Evolutionary conservation across 2,329 filamentous ascomycete genomes (phyloP).

Genomic region (Colletotrichum sp.): DNA sequence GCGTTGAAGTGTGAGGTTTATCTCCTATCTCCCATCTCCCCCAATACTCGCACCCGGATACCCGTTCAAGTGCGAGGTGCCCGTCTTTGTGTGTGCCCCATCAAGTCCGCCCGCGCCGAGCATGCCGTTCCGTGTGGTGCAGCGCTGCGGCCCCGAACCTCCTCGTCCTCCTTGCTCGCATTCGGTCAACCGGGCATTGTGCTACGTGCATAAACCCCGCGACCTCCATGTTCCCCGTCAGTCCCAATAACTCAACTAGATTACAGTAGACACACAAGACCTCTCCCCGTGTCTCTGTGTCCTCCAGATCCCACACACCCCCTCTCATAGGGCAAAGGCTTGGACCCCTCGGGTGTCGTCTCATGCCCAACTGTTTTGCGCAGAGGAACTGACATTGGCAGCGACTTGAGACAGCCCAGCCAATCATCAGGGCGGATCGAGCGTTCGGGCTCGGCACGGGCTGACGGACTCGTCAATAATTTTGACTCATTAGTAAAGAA

Average conservation of each 20-base stretch:
- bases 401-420: neutral
- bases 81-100: neutral
- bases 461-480: neutral
- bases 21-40: neutral
- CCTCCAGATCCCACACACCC: neutral
- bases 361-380: neutral
- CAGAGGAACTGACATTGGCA: neutral
- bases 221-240: neutral
- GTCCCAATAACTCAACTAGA: neutral
- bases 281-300: neutral
- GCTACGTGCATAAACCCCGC: slow-evolving; percentile 6
- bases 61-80: neutral
- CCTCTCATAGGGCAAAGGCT: neutral
- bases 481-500: neutral
- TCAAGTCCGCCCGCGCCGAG: neutral
- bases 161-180: neutral
- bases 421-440: slow-evolving; percentile 16
- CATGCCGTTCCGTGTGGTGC: neutral
- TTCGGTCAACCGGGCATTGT: neutral
- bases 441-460: neutral
- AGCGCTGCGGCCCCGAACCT: neutral
- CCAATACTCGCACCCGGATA: neutral
- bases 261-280: neutral
- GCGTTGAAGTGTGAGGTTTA: neutral
- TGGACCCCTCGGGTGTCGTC: slow-evolving; percentile 4